A percentile compares a stretch with the other conserved stretches of the same genome.
phyloP scores from a whole-genome alignment of 192 early-diverging fungal genomes.

The Coemansia sp. region DNA sequence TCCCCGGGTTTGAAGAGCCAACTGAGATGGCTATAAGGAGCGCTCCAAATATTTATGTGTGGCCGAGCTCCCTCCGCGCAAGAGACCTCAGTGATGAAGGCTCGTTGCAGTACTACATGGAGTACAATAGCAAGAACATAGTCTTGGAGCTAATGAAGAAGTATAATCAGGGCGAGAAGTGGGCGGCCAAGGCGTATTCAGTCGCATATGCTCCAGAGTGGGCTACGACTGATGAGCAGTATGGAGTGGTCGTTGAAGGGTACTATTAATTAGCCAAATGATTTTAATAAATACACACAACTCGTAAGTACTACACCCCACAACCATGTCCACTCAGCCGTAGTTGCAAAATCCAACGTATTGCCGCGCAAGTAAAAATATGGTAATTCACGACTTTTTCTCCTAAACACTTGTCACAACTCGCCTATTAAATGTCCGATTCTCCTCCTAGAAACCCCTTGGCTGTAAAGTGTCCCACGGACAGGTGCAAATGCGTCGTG shows the following conservation, averaged over 20 bases:
- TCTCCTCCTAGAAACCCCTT: constrained; percentile 10
- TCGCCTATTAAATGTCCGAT: not conserved
- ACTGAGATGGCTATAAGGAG: not conserved
- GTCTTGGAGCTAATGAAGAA: not conserved
- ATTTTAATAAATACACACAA: not conserved
- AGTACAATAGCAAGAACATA: not conserved
- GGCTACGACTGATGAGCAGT: not conserved
- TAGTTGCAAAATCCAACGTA: not conserved
- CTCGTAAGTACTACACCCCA: not conserved
- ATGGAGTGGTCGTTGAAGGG: no score
- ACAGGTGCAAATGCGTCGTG: constrained; percentile 16
- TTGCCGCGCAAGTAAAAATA: not conserved
- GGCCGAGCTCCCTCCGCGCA: not conserved
- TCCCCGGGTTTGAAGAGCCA: not conserved
- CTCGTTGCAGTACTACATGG: not conserved
- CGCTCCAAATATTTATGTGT: not conserved
- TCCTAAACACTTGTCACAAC: not conserved
- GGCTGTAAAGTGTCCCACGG: constrained; percentile 16
- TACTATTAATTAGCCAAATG: not conserved
- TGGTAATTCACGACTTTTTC: not conserved
- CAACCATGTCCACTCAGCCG: not conserved
- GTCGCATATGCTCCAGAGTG: not conserved
- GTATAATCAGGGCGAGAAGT: not conserved
- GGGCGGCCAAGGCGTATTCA: not conserved
- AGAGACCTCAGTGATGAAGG: no score